These are phyloP conservation scores for Allium sativum DNA, from an alignment of 106 monocot species.

Conservation along the genomic window DNA sequence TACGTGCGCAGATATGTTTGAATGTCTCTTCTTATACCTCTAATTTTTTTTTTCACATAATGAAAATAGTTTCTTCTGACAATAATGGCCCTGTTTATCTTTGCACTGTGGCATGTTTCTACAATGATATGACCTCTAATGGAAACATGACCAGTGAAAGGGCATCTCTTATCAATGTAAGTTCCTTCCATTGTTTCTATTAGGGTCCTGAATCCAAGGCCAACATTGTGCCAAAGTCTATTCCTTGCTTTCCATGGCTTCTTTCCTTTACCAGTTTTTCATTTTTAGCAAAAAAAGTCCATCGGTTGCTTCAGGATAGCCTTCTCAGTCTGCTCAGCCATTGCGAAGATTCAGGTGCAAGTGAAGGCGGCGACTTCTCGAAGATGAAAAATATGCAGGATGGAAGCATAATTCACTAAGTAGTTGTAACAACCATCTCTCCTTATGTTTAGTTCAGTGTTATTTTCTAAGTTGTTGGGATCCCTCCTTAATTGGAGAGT, in stretches of 20 bases:
- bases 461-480: too few relatives aligned
- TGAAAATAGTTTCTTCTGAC: constrained; percentile 71
- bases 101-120: constrained; percentile 70
- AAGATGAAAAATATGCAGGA: background rate
- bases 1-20: constrained; percentile 53
- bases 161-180: constrained; percentile 82
- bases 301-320: constrained; percentile 54
- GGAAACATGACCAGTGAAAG: constrained; percentile 65
- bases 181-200: constrained; percentile 28
- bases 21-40: constrained; percentile 72
- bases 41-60: constrained; percentile 26
- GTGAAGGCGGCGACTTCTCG: background rate
- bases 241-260: constrained; percentile 17
- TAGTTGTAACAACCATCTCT: too few relatives aligned
- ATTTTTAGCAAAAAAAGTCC: constrained; percentile 44
- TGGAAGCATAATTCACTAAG: too few relatives aligned
- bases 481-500: too few relatives aligned
- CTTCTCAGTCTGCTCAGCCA: constrained; percentile 42
- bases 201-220: constrained; percentile 20
- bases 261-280: constrained; percentile 18
- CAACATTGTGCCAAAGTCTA: constrained; percentile 18
- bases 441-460: too few relatives aligned
- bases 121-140: constrained; percentile 62
- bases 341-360: background rate
- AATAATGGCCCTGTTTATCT: constrained; percentile 84